Base-by-base conservation (phyloP, 2,329 filamentous ascomycete species). In the Chrysoporthe austroafricana region DNA sequence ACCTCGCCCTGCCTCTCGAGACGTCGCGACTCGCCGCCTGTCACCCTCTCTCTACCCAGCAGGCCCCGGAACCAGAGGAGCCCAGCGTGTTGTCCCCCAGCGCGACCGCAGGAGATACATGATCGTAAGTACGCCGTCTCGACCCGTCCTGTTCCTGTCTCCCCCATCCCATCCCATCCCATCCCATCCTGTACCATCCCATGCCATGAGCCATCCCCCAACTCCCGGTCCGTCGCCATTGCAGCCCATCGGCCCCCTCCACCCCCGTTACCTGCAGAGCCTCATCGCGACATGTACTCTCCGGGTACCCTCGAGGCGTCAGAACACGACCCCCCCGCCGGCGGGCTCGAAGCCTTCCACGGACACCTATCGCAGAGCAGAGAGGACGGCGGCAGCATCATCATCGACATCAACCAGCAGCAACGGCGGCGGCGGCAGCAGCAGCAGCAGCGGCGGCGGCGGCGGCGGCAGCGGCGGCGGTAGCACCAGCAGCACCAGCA, bases 251-350 rank as follows among this genome's bases (percentile, higher is more conserved):
- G 26, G 26, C 26, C 26, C 26, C 26, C 26, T 26, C 26, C 26
- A 26, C 26, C 44, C 58, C 48, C 58, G 57, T 4, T 36, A 42
- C 46, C 39, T 57, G 62, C 62, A 64, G 62, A 64, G 62, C 62
- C 62, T 57, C 50, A 64, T 58, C 39, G 50, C 50, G 52, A 57
- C 62, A 44, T 64, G 50, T 64, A 57, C 62, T 44, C 59, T 13
- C 8, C 26, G 60, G 36, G 36, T 52, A 63, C 61, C 48, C 44
- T 56, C 9, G 36, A 32, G 44, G 36, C 34, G 14, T 54, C 61
- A 21, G 14, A 43, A 42, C 34, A 16, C 50, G 11, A 52, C 36
- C 46, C 26, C 26, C 26, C 26, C 9, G 36, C n/a, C 36, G 32
- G 18, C 57, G 57, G 36, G 7, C 42, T 60, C 18, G 36, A 26